Conservation (phyloP, 2,329 filamentous ascomycete species). For the Lecanoromycetidae sp. region DNA sequence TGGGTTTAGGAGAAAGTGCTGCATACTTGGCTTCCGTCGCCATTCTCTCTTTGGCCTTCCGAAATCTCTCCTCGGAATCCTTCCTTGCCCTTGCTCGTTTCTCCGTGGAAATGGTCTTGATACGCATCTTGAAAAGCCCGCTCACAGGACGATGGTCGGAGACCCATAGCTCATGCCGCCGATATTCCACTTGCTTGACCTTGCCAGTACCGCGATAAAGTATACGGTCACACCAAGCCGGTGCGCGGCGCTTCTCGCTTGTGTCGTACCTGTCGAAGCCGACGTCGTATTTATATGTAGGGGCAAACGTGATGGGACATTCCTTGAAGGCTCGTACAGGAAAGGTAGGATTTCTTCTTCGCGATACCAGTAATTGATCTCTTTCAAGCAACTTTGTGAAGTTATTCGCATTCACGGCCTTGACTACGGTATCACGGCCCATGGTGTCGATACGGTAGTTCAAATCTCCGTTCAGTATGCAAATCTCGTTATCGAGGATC, state of each 20-base stretch:
- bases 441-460: slow-evolving; percentile 99
- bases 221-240: slow-evolving; percentile 92
- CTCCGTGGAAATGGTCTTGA: slow-evolving; percentile 67
- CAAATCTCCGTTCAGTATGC: slow-evolving; percentile 85
- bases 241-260: slow-evolving; percentile 84
- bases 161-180: slow-evolving; percentile 74
- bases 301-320: slow-evolving; percentile 77
- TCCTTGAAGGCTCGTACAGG: slow-evolving; percentile 83
- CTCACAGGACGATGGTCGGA: slow-evolving; percentile 92
- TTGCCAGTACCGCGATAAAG: slow-evolving; percentile 72
- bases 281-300: slow-evolving; percentile 98
- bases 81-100: slow-evolving; percentile 57
- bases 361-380: slow-evolving; percentile 81
- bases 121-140: slow-evolving; percentile 65
- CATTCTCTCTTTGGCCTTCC: slow-evolving; percentile 56
- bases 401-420: slow-evolving; percentile 69
- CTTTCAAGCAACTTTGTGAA: slow-evolving; percentile 77
- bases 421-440: slow-evolving; percentile 83
- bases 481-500: slow-evolving; percentile 96
- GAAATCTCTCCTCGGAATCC: slow-evolving; percentile 61
- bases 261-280: slow-evolving; percentile 89
- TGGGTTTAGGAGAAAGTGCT: neutral
- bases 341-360: slow-evolving; percentile 81
- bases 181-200: slow-evolving; percentile 79
- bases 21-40: slow-evolving; percentile 67